Percentiles rank a stretch among this genome's conserved stretches.
phyloP scores from a whole-genome alignment of 805 yeast genomes.

The Hanseniaspora lindneri region DNA sequence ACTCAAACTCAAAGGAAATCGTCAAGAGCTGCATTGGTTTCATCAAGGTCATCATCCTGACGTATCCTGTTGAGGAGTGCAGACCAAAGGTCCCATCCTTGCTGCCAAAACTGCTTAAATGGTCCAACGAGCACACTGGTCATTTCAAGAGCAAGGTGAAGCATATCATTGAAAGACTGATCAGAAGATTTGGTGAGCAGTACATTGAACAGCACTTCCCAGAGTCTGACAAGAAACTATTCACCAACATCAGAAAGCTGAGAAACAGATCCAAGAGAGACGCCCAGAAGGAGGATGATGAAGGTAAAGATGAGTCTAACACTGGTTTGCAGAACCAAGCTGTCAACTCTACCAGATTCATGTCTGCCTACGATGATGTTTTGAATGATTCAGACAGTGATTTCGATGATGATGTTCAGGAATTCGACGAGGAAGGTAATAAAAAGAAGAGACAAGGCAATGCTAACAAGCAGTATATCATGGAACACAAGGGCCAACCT shows the following conservation, averaged over 20 bases:
- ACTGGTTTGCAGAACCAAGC: slow-evolving; percentile 17
- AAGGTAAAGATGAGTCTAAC: slow-evolving; percentile 19
- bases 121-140: slow-evolving; percentile 94
- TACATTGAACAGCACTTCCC: slow-evolving; percentile 76
- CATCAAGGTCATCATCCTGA: slow-evolving; percentile 74
- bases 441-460: slow-evolving; percentile 21
- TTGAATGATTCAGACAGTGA: slow-evolving; percentile 64
- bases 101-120: slow-evolving; percentile 61
- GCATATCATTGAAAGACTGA: slow-evolving; percentile 81
- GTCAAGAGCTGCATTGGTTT: slow-evolving; percentile 91
- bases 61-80: slow-evolving; percentile 68
- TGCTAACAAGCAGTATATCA: slow-evolving; percentile 48
- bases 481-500: slow-evolving; percentile 68
- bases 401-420: slow-evolving; percentile 35
- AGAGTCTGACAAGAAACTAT: slow-evolving; percentile 72
- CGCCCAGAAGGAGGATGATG: slow-evolving; percentile 37
- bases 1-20: slow-evolving; percentile 84
- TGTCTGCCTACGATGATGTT: slow-evolving; percentile 88
- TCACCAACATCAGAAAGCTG: slow-evolving; percentile 74
- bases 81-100: slow-evolving; percentile 53
- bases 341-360: slow-evolving; percentile 40
- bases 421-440: slow-evolving; percentile 34
- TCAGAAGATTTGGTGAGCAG: slow-evolving; percentile 84
- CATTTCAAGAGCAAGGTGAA: slow-evolving; percentile 88
- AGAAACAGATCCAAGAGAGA: slow-evolving; percentile 76